Conservation (phyloP, 441 rosid genomes). For the Metrosideros polymorpha region DNA sequence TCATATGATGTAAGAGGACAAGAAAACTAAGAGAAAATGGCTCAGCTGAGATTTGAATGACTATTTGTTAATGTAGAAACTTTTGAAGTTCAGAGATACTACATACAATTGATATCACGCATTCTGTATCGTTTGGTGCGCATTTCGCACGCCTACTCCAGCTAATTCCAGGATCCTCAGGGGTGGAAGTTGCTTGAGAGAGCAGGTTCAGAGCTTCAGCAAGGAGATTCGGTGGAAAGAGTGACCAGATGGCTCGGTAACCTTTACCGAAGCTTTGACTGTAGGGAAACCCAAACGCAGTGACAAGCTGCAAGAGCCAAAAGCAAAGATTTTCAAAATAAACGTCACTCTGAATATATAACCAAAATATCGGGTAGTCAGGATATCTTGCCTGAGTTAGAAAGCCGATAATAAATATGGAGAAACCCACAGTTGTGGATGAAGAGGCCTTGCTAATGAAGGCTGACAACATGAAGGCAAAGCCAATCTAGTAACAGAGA, state of each 20-base stretch:
- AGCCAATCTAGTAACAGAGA: conserved; percentile 45
- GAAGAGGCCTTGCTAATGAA: conserved; percentile 76
- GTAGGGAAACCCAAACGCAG: conserved; percentile 58
- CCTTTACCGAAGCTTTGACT: neutral
- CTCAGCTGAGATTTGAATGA: neutral
- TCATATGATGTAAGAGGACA: neutral
- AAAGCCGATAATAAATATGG: conserved; percentile 62
- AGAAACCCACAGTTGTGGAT: conserved; percentile 78
- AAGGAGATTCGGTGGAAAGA: conserved; percentile 87
- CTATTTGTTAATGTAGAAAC: neutral
- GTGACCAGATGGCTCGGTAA: conserved; percentile 54
- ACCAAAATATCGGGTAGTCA: neutral
- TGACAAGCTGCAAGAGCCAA: conserved; percentile 35
- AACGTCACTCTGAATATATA: neutral
- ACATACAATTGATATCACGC: conserved; percentile 70
- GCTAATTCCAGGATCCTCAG: conserved; percentile 57
- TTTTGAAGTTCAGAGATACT: neutral
- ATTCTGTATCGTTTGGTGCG: conserved; percentile 23
- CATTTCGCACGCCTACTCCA: conserved; percentile 64
- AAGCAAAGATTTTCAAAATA: neutral
- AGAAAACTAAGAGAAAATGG: neutral
- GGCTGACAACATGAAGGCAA: conserved; percentile 72
- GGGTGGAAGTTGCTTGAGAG: conserved; percentile 38
- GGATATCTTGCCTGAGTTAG: conserved; percentile 63
- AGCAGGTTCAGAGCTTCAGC: conserved; percentile 43